Conservation (phyloP, 192 early-diverging fungal genomes). For the Pecoramyces ruminantium region DNA sequence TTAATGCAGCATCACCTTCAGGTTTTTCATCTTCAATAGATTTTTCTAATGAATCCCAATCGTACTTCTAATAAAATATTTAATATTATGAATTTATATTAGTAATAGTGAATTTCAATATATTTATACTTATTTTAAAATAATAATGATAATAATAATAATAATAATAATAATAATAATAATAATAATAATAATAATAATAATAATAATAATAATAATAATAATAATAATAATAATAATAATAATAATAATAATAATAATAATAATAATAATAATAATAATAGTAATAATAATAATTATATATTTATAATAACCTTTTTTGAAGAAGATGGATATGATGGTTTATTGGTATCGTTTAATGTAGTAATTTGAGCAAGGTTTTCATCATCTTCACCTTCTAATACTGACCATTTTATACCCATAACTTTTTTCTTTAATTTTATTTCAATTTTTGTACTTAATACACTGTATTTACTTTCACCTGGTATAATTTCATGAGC, state of each 20-base stretch:
- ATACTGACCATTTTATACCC: slow-evolving; percentile 73
- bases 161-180: too few relatives aligned
- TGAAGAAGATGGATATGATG: slow-evolving; percentile 22
- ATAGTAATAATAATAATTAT: too few relatives aligned
- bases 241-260: too few relatives aligned
- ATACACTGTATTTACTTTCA: slow-evolving; percentile 50
- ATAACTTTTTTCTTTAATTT: slow-evolving; percentile 47
- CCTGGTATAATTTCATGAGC: slow-evolving; percentile 54
- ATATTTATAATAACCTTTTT: neutral
- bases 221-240: too few relatives aligned
- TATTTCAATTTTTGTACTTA: slow-evolving; percentile 93
- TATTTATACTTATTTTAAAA: too few relatives aligned
- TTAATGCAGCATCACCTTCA: slow-evolving; percentile 77
- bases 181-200: too few relatives aligned
- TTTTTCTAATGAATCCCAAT: slow-evolving; percentile 76
- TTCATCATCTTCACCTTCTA: slow-evolving; percentile 52
- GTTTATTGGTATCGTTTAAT: slow-evolving; percentile 18
- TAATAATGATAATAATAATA: too few relatives aligned
- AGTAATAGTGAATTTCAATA: too few relatives aligned
- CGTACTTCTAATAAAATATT: too few relatives aligned
- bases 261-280: too few relatives aligned
- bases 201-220: too few relatives aligned
- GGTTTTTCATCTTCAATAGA: slow-evolving; percentile 58
- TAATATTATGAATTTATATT: too few relatives aligned
- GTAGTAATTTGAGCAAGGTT: slow-evolving; percentile 17